Evolutionary conservation across 805 yeast species (phyloP).

Genomic region (Saccharomycopsis selenospora): DNA sequence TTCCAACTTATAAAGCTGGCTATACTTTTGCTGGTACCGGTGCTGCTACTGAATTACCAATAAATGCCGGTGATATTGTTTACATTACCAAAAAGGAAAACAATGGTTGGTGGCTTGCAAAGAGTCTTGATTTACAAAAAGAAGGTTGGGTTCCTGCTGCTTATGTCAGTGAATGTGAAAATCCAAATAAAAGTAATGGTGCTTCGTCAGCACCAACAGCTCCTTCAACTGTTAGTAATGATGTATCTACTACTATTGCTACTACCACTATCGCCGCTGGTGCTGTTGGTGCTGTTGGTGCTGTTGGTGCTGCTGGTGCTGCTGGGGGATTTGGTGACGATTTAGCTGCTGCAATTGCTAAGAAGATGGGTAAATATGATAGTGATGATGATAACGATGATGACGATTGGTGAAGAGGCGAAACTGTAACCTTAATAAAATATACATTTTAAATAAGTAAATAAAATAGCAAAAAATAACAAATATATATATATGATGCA

Average conservation of each 20-base stretch:
- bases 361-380: slow-evolving; percentile 19
- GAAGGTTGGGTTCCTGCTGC: slow-evolving; percentile 99
- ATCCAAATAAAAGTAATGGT: slow-evolving; percentile 28
- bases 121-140: slow-evolving; percentile 59
- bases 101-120: slow-evolving; percentile 94
- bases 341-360: slow-evolving; percentile 19
- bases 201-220: slow-evolving; percentile 32
- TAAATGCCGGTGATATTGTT: slow-evolving; percentile 68
- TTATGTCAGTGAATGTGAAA: slow-evolving; percentile 60
- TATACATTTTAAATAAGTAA: too few relatives aligned
- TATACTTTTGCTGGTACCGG: slow-evolving; percentile 88
- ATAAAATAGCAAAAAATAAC: too few relatives aligned
- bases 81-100: slow-evolving; percentile 64
- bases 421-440: too few relatives aligned
- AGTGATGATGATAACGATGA: slow-evolving; percentile 20
- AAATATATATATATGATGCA: too few relatives aligned
- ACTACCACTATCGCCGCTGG: slow-evolving; percentile 16
- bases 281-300: slow-evolving; percentile 7
- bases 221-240: slow-evolving; percentile 23
- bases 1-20: slow-evolving; percentile 76
- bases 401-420: too few relatives aligned
- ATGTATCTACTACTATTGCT: slow-evolving; percentile 16
- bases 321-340: slow-evolving; percentile 17
- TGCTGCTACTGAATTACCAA: slow-evolving; percentile 71
- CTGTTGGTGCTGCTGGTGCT: slow-evolving; percentile 6